Evolutionary conservation across 169 alveolate genomes (phyloP).

Genomic region (Plasmodium relictum): DNA sequence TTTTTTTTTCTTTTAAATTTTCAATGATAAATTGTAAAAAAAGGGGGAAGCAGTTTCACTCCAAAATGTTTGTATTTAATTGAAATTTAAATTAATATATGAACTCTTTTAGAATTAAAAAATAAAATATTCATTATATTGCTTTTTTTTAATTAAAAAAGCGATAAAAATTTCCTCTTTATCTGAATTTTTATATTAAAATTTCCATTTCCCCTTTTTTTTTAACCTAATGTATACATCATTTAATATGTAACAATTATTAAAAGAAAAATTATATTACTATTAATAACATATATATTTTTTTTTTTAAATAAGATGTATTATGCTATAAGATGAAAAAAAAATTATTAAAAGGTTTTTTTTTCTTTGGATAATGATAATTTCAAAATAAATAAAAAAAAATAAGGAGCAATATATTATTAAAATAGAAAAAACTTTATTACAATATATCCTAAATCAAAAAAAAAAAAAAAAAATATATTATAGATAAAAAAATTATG

Average conservation of each 20-base stretch:
- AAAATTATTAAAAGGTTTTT: constrained; percentile 9
- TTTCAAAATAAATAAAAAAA: too few relatives aligned
- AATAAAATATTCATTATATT: too few relatives aligned
- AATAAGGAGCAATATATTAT: neutral
- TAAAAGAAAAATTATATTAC: neutral
- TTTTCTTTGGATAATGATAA: neutral
- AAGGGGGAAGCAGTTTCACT: too few relatives aligned
- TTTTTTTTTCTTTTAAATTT: too few relatives aligned
- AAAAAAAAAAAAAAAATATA: constrained; percentile 1
- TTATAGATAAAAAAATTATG: constrained; percentile 9
- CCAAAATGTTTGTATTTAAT: too few relatives aligned
- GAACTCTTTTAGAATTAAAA: too few relatives aligned
- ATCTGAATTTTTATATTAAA: neutral
- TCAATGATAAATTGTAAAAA: too few relatives aligned
- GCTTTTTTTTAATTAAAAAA: too few relatives aligned
- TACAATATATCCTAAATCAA: constrained; percentile 12
- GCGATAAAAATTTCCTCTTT: too few relatives aligned
- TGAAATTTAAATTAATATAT: too few relatives aligned
- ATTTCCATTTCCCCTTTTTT: neutral
- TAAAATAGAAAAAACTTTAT: constrained; percentile 2
- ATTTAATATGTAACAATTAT: neutral
- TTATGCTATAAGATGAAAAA: constrained; percentile 14
- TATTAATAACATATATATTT: neutral
- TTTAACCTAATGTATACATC: neutral
- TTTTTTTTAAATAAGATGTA: neutral